These are phyloP conservation scores for Cladosporium sp. DNA, from an alignment of 2,329 filamentous ascomycete genomes.

Conservation along the genomic window DNA sequence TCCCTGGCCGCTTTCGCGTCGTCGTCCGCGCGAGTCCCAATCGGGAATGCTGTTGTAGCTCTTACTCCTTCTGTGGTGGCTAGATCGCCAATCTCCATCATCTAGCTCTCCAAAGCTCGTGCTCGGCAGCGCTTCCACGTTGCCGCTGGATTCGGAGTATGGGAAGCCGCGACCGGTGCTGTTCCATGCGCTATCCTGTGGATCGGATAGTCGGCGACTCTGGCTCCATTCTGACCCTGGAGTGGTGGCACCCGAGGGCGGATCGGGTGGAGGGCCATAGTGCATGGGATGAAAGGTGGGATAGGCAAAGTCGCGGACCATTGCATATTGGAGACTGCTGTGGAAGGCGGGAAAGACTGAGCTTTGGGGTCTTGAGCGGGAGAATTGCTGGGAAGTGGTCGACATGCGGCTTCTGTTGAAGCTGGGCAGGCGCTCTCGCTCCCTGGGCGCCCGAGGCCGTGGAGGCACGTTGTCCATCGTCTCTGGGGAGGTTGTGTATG, in stretches of 20 bases:
- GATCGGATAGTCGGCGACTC: conserved; percentile 71
- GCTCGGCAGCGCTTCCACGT: conserved; percentile 29
- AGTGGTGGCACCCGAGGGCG: conserved; percentile 76
- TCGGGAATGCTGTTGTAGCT: conserved; percentile 96
- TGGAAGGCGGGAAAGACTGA: conserved; percentile 72
- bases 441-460: neutral
- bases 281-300: conserved; percentile 77
- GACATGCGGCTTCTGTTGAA: conserved; percentile 12
- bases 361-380: conserved; percentile 55
- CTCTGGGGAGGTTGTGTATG: conserved; percentile 8
- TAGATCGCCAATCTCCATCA: conserved; percentile 16
- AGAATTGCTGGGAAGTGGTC: neutral
- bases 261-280: conserved; percentile 82
- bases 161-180: conserved; percentile 48
- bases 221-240: conserved; percentile 76
- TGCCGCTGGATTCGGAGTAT: conserved; percentile 24
- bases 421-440: conserved; percentile 5
- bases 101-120: conserved; percentile 30
- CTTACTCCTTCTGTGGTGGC: conserved; percentile 33
- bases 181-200: conserved; percentile 10
- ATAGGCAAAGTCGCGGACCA: conserved; percentile 95
- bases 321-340: conserved; percentile 80
- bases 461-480: neutral
- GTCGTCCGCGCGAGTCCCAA: conserved; percentile 43
- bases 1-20: conserved; percentile 36